phyloP scores from a whole-genome alignment of 768 basidiomycete genomes.

The Tephrocybe sp. region DNA sequence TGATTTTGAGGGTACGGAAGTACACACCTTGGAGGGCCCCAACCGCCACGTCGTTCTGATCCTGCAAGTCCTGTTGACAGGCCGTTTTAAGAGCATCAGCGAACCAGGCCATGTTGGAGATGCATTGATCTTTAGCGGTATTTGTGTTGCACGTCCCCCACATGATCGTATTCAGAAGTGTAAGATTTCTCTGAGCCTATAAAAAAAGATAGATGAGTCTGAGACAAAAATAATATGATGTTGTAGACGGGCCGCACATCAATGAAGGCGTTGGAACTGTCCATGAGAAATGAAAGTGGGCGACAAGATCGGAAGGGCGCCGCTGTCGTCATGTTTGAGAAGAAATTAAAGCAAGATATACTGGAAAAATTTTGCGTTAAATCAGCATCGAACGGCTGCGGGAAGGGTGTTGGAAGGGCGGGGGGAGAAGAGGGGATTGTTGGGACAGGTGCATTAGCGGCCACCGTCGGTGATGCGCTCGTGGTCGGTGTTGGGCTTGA shows the following conservation, averaged over 20 bases:
- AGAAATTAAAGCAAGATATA: slow-evolving; percentile 63
- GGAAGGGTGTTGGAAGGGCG: slow-evolving; percentile 70
- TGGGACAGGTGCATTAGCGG: slow-evolving; percentile 34
- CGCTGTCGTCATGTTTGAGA: slow-evolving; percentile 68
- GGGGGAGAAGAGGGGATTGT: slow-evolving; percentile 51
- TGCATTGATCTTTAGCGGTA: slow-evolving; percentile 46
- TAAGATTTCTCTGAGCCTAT: slow-evolving; percentile 63
- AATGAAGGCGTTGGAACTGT: slow-evolving; percentile 52
- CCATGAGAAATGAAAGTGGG: slow-evolving; percentile 65
- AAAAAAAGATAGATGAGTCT: not conserved
- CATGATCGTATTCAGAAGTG: slow-evolving; percentile 61
- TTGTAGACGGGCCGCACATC: slow-evolving; percentile 37
- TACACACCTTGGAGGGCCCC: slow-evolving; percentile 54
- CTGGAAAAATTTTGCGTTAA: slow-evolving; percentile 68
- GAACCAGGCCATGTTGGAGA: slow-evolving; percentile 67
- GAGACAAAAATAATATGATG: not conserved
- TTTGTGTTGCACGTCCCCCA: slow-evolving; percentile 82
- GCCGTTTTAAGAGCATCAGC: slow-evolving; percentile 41
- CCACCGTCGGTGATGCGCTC: slow-evolving; percentile 17
- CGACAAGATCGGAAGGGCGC: slow-evolving; percentile 69
- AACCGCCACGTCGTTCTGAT: slow-evolving; percentile 48
- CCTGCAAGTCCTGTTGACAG: slow-evolving; percentile 56
- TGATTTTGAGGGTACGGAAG: not conserved
- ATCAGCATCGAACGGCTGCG: slow-evolving; percentile 67
- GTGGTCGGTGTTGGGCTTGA: slow-evolving; percentile 16